Evolutionary conservation across 345 rosid genomes (phyloP), one percentile per base, ranked within the genome.

Genomic region (Barbarea vulgaris): DNA sequence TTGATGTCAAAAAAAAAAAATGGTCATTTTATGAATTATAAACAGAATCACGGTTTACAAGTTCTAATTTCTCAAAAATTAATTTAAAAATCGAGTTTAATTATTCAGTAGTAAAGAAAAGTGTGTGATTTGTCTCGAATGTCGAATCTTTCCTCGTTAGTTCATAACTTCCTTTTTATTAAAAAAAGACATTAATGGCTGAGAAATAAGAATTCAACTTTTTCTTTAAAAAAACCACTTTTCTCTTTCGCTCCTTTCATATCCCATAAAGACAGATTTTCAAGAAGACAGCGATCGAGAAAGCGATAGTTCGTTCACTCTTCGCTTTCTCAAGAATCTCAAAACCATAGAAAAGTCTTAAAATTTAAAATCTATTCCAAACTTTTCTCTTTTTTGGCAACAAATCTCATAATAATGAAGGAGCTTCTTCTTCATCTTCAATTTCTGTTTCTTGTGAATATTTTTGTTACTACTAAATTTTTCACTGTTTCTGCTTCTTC

Each of bases 291-390:
- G 64, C 64, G 31, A 55, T 28, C 28, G 33, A 30, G 76, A 72
- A 51, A 72, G 30, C 42, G 76, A 72, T 72, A 51, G 76, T 72
- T 62, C 69, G 33, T 72, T 61, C 69, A 51, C 61, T 51, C 52
- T 62, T 72, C 44, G 42, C 69, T 72, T 51, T 72, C 68, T 60
- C 34, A 48, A 60, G 50, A 48, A 71, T 73, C 58, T 65, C 50
- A 10, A 36, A 48, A 58, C 17, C 61, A 48, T 31, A 15, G n/a
- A 21, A 54, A 50, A 44, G 57, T 17, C 51, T 46, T 1, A 2
- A 58, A n/a, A 75, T 24, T 64, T 50, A 66, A 74, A 74, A 44
- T 44, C 39, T 25, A 2, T 27, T 37, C 22, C 2, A 21, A 72
- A 37, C 33, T 72, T 3, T 72, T 62, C 42, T 51, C 37, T 72